Evolutionary conservation across 257 asterid species (phyloP).

Genomic region (Eustoma russellianum): DNA sequence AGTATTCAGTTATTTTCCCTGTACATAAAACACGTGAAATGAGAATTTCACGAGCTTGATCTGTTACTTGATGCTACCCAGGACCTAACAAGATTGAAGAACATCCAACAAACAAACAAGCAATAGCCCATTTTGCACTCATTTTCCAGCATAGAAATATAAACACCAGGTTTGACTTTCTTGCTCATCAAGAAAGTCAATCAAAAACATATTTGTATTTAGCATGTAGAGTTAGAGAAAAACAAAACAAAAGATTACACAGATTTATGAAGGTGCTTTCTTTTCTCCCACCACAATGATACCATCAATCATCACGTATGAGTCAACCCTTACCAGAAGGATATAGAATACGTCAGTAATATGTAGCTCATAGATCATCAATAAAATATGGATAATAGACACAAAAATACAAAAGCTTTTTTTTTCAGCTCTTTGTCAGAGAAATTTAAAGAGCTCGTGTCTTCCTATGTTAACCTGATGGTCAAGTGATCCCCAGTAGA

Average conservation of each 20-base stretch:
- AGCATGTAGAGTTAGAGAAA: neutral
- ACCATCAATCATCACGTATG: conserved; percentile 6
- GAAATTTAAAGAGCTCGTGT: too few relatives aligned
- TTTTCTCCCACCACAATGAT: neutral
- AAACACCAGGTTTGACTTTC: neutral
- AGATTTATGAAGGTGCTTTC: neutral
- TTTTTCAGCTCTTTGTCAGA: too few relatives aligned
- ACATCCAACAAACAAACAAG: neutral
- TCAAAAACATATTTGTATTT: neutral
- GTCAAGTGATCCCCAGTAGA: too few relatives aligned
- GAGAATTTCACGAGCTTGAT: conserved; percentile 3
- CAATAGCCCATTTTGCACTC: neutral
- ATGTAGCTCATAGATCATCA: too few relatives aligned
- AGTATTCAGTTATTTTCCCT: conserved; percentile 91
- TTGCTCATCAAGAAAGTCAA: too few relatives aligned
- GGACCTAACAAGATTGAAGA: neutral
- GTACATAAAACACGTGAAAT: conserved; percentile 15
- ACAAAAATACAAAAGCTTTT: too few relatives aligned
- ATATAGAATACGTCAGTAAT: too few relatives aligned
- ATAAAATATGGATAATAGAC: too few relatives aligned
- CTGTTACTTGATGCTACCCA: neutral
- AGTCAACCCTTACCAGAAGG: conserved; percentile 1
- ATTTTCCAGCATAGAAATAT: neutral
- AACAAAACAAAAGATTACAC: neutral
- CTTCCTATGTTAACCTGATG: too few relatives aligned